A percentile compares a stretch with the other conserved stretches of the same genome.
Conservation (phyloP, 179 eudicot genomes). For the Vitellaria paradoxa region DNA sequence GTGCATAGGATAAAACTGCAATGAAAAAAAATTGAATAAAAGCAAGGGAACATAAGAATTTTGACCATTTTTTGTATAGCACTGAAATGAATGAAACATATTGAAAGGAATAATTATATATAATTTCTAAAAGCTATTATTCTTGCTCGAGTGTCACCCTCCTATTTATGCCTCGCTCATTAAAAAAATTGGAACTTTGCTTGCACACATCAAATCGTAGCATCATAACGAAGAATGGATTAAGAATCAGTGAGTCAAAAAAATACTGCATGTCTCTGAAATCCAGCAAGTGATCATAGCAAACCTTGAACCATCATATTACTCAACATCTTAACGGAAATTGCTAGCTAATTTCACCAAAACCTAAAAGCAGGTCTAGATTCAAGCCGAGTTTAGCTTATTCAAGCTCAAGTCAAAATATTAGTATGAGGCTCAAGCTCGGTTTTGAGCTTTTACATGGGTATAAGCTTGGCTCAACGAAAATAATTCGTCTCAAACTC, state of each 20-base stretch:
- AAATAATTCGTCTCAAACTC: too few relatives aligned
- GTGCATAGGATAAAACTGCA: neutral
- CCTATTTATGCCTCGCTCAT: neutral
- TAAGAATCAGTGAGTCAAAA: neutral
- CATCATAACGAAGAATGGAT: neutral
- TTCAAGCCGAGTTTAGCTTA: too few relatives aligned
- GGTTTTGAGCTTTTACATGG: too few relatives aligned
- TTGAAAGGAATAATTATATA: neutral
- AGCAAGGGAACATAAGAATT: neutral
- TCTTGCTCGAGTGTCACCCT: neutral
- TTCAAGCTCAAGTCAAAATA: too few relatives aligned
- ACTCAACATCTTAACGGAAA: neutral
- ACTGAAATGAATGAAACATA: too few relatives aligned
- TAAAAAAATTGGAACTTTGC: neutral
- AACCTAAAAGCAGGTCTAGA: neutral
- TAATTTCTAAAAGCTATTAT: neutral
- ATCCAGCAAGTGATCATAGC: neutral
- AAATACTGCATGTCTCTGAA: neutral
- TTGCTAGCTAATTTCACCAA: neutral
- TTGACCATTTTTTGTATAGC: too few relatives aligned
- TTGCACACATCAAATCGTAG: neutral
- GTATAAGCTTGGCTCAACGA: too few relatives aligned
- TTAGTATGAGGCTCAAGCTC: too few relatives aligned
- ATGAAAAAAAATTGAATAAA: neutral
- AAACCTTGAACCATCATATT: neutral